Evolutionary conservation across 2,329 filamentous ascomycete genomes (phyloP).

Genomic region (Fonsecaea pugnacius): DNA sequence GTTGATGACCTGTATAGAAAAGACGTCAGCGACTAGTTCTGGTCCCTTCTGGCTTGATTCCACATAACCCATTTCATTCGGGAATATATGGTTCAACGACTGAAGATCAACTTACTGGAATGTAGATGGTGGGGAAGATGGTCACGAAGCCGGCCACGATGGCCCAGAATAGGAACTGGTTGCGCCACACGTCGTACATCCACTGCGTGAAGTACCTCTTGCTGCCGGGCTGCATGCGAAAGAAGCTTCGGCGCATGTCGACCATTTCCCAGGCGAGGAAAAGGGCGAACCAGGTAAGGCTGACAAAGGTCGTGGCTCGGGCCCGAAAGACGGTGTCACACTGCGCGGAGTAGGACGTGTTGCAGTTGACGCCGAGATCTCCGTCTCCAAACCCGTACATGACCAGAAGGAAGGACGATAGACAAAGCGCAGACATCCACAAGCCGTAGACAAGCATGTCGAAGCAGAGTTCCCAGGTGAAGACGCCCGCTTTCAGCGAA

Average conservation of each 20-base stretch:
- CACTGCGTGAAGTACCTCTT: conserved; percentile 68
- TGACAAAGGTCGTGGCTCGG: conserved; percentile 73
- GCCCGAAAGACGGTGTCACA: conserved; percentile 72
- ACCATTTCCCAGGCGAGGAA: conserved; percentile 81
- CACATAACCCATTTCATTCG: background rate
- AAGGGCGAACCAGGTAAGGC: conserved; percentile 74
- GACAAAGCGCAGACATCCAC: conserved; percentile 74
- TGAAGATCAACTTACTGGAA: conserved; percentile 51
- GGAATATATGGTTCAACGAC: background rate
- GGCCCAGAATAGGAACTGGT: conserved; percentile 72
- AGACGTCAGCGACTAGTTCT: background rate
- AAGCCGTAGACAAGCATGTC: conserved; percentile 81
- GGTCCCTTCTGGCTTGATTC: background rate
- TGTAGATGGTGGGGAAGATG: conserved; percentile 67
- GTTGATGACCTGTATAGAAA: conserved; percentile 57
- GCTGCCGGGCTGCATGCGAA: conserved; percentile 70
- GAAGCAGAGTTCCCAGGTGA: conserved; percentile 71
- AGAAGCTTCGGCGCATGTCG: conserved; percentile 72
- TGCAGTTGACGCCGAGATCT: conserved; percentile 65
- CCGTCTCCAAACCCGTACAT: conserved; percentile 66
- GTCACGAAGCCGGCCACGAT: conserved; percentile 62
- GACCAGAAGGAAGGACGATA: conserved; percentile 66
- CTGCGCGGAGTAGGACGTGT: conserved; percentile 57
- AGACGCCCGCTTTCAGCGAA: conserved; percentile 66
- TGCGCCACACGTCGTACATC: conserved; percentile 70